phyloP scores from a whole-genome alignment of 805 yeast species.

The Cyberlindnera meyerae region DNA sequence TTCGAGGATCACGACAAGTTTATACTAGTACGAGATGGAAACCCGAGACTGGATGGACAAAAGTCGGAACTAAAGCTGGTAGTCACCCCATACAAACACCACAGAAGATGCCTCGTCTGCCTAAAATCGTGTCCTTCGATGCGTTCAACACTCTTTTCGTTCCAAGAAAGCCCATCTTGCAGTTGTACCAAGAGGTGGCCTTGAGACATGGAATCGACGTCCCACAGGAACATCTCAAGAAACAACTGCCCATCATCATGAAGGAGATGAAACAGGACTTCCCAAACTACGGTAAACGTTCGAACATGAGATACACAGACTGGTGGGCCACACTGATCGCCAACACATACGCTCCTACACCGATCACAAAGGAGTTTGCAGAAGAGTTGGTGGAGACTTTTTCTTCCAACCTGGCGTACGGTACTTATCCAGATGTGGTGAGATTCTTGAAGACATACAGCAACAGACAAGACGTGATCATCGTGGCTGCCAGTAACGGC shows the following conservation, averaged over 20 bases:
- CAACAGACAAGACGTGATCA: slow-evolving; percentile 27
- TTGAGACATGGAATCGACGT: slow-evolving; percentile 37
- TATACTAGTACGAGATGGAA: no score
- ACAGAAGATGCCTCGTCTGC: slow-evolving; percentile 6
- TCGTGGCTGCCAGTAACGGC: slow-evolving; percentile 56
- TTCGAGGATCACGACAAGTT: no score
- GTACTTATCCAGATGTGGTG: slow-evolving; percentile 47
- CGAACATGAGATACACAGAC: slow-evolving; percentile 28
- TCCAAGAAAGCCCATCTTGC: slow-evolving; percentile 48
- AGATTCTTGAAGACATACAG: slow-evolving; percentile 36
- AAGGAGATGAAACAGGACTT: slow-evolving; percentile 31
- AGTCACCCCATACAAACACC: no score
- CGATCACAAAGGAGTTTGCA: slow-evolving; percentile 35
- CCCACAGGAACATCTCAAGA: slow-evolving; percentile 23
- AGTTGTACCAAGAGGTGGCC: slow-evolving; percentile 50
- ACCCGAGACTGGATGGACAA: no score
- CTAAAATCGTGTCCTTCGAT: slow-evolving; percentile 53
- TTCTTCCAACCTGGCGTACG: slow-evolving; percentile 49
- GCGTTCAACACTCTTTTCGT: slow-evolving; percentile 63
- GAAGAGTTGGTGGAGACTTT: slow-evolving; percentile 44
- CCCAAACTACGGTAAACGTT: slow-evolving; percentile 61
- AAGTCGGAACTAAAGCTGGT: no score
- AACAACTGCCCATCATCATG: slow-evolving; percentile 26
- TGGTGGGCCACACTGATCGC: slow-evolving; percentile 61
- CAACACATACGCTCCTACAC: slow-evolving; percentile 35